Evolutionary conservation across 495 filamentous ascomycete species (phyloP).

Genomic region (Penicillium subrubescens): DNA sequence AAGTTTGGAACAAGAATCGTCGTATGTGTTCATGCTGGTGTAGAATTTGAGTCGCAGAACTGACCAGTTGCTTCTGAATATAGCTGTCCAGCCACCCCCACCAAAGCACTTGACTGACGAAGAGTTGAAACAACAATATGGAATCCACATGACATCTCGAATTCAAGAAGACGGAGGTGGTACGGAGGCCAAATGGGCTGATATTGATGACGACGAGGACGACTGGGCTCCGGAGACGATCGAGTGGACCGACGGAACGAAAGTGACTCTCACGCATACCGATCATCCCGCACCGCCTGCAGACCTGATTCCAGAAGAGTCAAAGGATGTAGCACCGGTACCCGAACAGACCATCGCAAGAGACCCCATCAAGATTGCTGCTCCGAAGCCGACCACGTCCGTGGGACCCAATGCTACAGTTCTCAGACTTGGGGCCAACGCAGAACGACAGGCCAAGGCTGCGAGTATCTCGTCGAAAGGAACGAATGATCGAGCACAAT

Average conservation of each 20-base stretch:
- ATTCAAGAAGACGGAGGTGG: conserved; percentile 80
- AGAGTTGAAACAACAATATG: conserved; percentile 91
- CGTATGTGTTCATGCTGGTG: conserved; percentile 58
- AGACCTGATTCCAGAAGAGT: conserved; percentile 25
- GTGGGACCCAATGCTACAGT: conserved; percentile 57
- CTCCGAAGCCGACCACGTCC: conserved; percentile 49
- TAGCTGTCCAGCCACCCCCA: conserved; percentile 75
- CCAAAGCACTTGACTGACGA: conserved; percentile 96
- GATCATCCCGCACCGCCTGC: conserved; percentile 31
- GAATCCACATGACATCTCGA: conserved; percentile 92
- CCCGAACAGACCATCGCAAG: conserved; percentile 27
- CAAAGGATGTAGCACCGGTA: conserved; percentile 24
- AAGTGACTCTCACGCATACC: conserved; percentile 72
- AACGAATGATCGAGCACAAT: conserved; percentile 70
- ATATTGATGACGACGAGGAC: conserved; percentile 98
- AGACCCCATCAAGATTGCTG: conserved; percentile 34
- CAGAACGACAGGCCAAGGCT: conserved; percentile 52
- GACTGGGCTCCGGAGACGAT: conserved; percentile 97
- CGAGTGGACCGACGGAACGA: conserved; percentile 96
- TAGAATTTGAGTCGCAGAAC: conserved; percentile 15
- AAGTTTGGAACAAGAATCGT: conserved; percentile 97
- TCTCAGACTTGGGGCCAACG: conserved; percentile 53
- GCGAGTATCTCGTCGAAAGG: conserved; percentile 66
- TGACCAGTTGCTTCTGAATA: conserved; percentile 27
- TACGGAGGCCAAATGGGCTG: conserved; percentile 92